These are phyloP conservation scores for Nannochloropsis salina DNA, from an alignment of 108 stramenopile genomes.

Conservation along the genomic window DNA sequence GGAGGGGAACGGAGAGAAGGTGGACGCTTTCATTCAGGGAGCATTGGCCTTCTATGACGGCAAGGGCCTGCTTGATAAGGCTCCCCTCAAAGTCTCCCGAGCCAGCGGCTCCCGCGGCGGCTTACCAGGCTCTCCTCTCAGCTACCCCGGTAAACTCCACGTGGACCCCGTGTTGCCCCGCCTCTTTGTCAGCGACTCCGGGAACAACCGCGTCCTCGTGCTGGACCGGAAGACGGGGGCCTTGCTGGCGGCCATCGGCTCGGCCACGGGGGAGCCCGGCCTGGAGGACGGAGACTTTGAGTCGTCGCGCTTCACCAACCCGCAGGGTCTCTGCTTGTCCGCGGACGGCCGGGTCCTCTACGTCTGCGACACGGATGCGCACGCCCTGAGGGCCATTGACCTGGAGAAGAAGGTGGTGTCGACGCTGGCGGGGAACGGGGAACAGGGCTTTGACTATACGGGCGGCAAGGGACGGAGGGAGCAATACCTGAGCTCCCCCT, in stretches of 20 bases:
- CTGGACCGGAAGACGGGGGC: neutral
- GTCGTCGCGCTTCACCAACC: neutral
- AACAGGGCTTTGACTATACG: neutral
- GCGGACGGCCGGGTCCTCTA: conserved; percentile 5
- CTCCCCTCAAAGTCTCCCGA: neutral
- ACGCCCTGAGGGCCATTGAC: neutral
- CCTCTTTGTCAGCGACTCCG: neutral
- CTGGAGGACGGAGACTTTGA: conserved; percentile 20
- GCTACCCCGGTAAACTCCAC: neutral
- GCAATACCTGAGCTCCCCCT: neutral
- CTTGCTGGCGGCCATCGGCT: neutral
- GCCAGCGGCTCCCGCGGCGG: neutral
- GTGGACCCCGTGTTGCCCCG: neutral
- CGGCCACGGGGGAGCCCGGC: neutral
- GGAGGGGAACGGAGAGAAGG: conserved; percentile 16
- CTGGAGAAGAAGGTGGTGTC: conserved; percentile 8
- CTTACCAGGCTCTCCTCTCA: neutral
- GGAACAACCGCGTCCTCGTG: neutral
- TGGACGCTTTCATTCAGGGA: neutral
- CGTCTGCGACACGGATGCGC: conserved; percentile 3
- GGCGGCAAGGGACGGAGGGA: neutral
- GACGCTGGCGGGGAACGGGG: neutral
- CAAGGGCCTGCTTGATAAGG: neutral
- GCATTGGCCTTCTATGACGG: conserved; percentile 16
- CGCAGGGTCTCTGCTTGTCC: neutral